Conservation (phyloP, 768 basidiomycete species). For the Tubosaeta brunneosetosa region DNA sequence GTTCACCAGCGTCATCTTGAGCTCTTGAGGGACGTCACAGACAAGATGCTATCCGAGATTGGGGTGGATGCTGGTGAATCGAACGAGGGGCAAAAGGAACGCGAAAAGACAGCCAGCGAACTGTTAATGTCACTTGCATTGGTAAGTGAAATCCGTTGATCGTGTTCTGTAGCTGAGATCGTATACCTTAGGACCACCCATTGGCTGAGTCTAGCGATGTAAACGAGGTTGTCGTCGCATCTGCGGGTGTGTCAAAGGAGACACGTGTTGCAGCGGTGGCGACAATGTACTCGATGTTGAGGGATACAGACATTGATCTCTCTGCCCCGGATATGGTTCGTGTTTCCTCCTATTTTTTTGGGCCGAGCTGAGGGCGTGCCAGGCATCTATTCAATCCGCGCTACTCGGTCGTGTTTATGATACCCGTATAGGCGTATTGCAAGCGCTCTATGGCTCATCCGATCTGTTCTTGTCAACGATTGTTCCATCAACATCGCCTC, state of each 20-base stretch:
- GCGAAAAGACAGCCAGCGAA: conserved; percentile 46
- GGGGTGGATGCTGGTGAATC: conserved; percentile 12
- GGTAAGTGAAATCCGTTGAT: conserved; percentile 32
- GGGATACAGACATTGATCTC: conserved; percentile 15
- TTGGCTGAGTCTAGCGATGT: conserved; percentile 30
- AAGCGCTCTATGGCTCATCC: conserved; percentile 59
- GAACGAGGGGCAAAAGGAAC: conserved; percentile 27
- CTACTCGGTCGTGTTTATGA: conserved; percentile 70
- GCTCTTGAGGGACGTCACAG: conserved; percentile 41
- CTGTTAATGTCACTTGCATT: conserved; percentile 56
- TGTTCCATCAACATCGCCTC: conserved; percentile 12
- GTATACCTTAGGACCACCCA: conserved; percentile 18
- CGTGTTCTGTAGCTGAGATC: not conserved
- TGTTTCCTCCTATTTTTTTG: not conserved
- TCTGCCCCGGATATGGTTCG: conserved; percentile 36
- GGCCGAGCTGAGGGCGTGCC: conserved; percentile 2
- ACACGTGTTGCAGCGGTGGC: conserved; percentile 58
- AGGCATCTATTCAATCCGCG: conserved; percentile 60
- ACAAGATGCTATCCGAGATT: conserved; percentile 32
- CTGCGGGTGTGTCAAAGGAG: conserved; percentile 56
- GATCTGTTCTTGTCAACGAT: conserved; percentile 39
- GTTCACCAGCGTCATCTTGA: conserved; percentile 64
- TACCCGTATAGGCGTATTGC: conserved; percentile 52
- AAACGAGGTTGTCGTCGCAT: conserved; percentile 47
- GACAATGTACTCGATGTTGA: conserved; percentile 43